Conservation (phyloP, 2,329 filamentous ascomycete genomes). For the Aureobasidium sp. region DNA sequence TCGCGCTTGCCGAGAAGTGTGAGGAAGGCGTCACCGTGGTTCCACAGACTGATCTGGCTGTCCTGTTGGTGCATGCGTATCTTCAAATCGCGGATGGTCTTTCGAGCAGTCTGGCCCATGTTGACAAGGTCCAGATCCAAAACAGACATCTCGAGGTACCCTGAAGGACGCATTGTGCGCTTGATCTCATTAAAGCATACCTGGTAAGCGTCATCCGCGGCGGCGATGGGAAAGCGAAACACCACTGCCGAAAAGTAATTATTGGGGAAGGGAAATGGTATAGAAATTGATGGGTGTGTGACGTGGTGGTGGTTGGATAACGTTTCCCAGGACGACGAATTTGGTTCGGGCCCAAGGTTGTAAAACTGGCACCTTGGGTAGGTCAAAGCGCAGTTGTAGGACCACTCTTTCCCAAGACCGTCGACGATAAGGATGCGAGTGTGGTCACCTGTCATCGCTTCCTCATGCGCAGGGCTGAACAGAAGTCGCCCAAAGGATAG, state of each 20-base stretch:
- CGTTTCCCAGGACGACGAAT: conserved; percentile 15
- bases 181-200: conserved; percentile 69
- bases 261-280: conserved; percentile 67
- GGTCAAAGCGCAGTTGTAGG: conserved; percentile 74
- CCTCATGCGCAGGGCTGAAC: conserved; percentile 71
- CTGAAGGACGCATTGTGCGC: conserved; percentile 69
- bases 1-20: conserved; percentile 61
- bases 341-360: conserved; percentile 49
- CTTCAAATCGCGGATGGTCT: conserved; percentile 63
- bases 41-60: conserved; percentile 52
- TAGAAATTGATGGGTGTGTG: conserved; percentile 54
- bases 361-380: conserved; percentile 70
- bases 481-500: conserved; percentile 76
- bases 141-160: conserved; percentile 71
- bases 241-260: conserved; percentile 72
- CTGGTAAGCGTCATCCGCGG: conserved; percentile 61
- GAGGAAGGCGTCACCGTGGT: conserved; percentile 51
- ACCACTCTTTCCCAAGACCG: conserved; percentile 85
- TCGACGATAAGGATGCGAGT: conserved; percentile 69
- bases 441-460: conserved; percentile 54
- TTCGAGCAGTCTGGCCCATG: conserved; percentile 66
- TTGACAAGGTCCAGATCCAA: conserved; percentile 76
- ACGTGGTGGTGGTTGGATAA: conserved; percentile 67
- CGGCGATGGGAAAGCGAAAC: conserved; percentile 67
- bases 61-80: conserved; percentile 59